Evolutionary conservation across 106 monocot species (phyloP).

Genomic region (Xerophyta viscosa): DNA sequence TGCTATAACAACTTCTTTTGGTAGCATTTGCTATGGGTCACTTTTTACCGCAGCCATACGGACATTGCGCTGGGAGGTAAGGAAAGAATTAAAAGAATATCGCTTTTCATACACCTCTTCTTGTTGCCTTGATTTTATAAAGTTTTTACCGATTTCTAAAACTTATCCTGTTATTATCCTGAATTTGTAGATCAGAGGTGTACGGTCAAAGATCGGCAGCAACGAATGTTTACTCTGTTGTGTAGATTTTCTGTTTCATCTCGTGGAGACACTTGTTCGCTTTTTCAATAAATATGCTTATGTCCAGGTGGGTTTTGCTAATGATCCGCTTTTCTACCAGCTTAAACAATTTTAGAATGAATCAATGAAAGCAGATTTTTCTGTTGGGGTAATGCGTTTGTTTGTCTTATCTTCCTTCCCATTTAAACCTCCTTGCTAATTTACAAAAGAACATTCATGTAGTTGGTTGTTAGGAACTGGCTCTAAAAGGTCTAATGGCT

Average conservation of each 20-base stretch:
- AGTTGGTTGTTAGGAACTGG: no score
- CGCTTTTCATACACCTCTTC: neutral
- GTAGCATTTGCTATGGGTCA: slow-evolving; percentile 99
- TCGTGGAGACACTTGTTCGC: slow-evolving; percentile 96
- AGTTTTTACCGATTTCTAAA: neutral
- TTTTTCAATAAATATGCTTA: slow-evolving; percentile 99
- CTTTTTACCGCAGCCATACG: slow-evolving; percentile 97
- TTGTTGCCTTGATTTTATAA: neutral
- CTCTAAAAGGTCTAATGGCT: no score
- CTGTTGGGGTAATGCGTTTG: no score
- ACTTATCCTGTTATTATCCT: neutral
- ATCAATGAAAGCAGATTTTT: no score
- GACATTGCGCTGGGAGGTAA: slow-evolving; percentile 94
- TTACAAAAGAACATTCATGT: no score
- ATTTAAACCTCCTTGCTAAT: no score
- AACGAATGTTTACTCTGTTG: slow-evolving; percentile 98
- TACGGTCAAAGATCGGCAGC: slow-evolving; percentile 87
- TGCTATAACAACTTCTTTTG: slow-evolving; percentile 90
- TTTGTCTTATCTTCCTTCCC: no score
- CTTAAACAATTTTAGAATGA: no score
- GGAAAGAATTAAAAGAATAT: neutral
- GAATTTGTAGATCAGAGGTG: slow-evolving; percentile 72
- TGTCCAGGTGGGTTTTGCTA: slow-evolving; percentile 64
- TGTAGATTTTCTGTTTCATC: slow-evolving; percentile 92
- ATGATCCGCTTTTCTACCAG: no score